Conservation (phyloP, 305 asterid species). For the Fraxinus angustifolia region DNA sequence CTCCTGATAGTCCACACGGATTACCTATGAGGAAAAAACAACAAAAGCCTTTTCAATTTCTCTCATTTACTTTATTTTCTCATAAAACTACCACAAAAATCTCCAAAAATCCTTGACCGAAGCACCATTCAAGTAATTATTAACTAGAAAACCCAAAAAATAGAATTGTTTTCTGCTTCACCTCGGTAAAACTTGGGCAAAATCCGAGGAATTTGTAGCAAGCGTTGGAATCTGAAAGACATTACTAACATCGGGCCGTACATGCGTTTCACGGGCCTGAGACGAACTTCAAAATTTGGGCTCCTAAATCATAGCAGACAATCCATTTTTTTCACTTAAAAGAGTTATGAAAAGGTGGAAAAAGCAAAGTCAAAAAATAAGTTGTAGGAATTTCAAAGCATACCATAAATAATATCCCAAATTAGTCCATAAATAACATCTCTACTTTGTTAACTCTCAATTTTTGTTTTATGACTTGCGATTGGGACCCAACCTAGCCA, state of each 20-base stretch:
- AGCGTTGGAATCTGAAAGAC: conserved; percentile 35
- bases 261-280: no score
- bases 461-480: no score
- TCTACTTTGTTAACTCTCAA: no score
- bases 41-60: neutral
- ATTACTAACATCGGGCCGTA: conserved; percentile 11
- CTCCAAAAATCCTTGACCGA: neutral
- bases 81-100: neutral
- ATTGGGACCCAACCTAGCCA: no score
- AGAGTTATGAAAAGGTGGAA: no score
- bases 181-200: conserved; percentile 37
- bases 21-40: conserved; percentile 22
- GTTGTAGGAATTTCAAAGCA: no score
- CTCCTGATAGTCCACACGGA: conserved; percentile 17
- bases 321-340: no score
- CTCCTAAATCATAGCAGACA: no score
- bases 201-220: conserved; percentile 20
- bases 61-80: neutral
- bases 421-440: no score
- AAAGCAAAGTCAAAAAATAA: no score
- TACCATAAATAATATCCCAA: no score
- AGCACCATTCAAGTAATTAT: neutral
- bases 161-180: conserved; percentile 5
- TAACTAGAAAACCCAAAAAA: neutral
- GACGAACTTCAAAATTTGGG: no score